Base-by-base conservation (phyloP, 169 alveolate genomes). In the Cystoisospora suis region DNA sequence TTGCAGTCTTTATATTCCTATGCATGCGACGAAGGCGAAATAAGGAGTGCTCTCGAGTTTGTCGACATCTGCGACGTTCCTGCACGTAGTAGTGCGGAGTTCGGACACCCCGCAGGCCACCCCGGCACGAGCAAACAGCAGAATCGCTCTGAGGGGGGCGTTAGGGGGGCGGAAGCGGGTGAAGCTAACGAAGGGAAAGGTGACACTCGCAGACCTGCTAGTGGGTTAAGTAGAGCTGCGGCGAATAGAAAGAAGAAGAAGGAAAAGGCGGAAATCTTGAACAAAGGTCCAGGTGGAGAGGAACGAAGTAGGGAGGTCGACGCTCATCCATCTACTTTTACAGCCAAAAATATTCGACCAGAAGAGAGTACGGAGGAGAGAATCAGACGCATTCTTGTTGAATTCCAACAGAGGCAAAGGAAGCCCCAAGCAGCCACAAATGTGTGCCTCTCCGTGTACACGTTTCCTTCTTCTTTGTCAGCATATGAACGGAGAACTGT, bases 41-140 rank as follows among this genome's bases (percentile, higher is more conserved):
- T 72, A 12, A 46, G 83, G 58, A 38, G 83, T 34, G 83, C 53
- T 6, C 83, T 72, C 34, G 77, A 65, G 77, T 65, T 65, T 44
- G 34, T 65, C 42, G 77, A 65, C n/a, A 65, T 65, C 77, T 65
- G 45, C 4, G 42, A 65, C 6, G 40, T 65, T n/a, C 77, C 77
- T 1, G 77, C 45, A n/a, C n/a, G 77, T 44, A 20, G n/a, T 1
- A n/a, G 69, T 5, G 45, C 65, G 49, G 12, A 5, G 17, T 40
- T n/a, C 87, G 17, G 32, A 7, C 27, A 72, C 12, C 36, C 81
- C 29, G 5, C 87, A 38, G 58, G 72, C 44, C 38, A 27, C 32
- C 53, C 42, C 9, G 9, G 85, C 32, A n/a, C n/a, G 32, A 40
- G 42, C 9, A 47, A n/a, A 44, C 2, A 49, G 20, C 56, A 6